Base-by-base conservation (phyloP, 2,329 filamentous ascomycete species). In the Fusarium algeriense region DNA sequence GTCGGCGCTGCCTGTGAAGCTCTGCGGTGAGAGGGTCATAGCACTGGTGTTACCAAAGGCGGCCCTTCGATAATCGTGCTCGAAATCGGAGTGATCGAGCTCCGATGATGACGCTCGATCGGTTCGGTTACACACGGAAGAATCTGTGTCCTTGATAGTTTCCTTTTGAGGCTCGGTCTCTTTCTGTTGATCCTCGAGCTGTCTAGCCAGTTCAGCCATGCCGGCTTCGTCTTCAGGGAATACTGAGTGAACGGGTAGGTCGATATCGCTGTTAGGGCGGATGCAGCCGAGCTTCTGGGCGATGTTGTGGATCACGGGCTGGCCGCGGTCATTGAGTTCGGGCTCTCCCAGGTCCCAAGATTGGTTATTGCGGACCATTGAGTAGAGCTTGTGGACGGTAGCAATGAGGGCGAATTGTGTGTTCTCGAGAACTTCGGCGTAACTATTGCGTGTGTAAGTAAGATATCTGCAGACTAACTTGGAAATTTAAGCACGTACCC, bases 221-320 rank as follows among this genome's bases (percentile, higher is more conserved):
- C 87, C 88, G 15, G 85, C 83, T 75, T 89, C 87, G 73, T 89
- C 87, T 76, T 91, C 88, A 58, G 89, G 89, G 77, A 91, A 90
- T 30, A 88, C 83, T 4, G 86, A 85, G 69, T 88, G 85, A 26
- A 86, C 84, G 23, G 87, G 87, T 53, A 89, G 81, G 77, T 90
- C 84, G 77, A 88, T 84, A 74, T 91, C 89, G 76, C 85, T 87
- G 73, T 89, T 89, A 20, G 87, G 87, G 60, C 89, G 85, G 74
- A 91, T 89, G 81, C 88, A 90, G 49, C 89, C 88, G 32, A 91
- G 86, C 79, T 87, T 89, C 70, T 87, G 85, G 37, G 89, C 88
- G 64, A 91, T 91, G 76, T 90, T 87, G 80, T 91, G 89, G 58
- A 91, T 89, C 30, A 91, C 85, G 6, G 89, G 89, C 73, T 89